Percentiles rank a stretch among this genome's conserved stretches.
Conservation (phyloP, 2,329 filamentous ascomycete species). For the Aspergillus vadensis region DNA sequence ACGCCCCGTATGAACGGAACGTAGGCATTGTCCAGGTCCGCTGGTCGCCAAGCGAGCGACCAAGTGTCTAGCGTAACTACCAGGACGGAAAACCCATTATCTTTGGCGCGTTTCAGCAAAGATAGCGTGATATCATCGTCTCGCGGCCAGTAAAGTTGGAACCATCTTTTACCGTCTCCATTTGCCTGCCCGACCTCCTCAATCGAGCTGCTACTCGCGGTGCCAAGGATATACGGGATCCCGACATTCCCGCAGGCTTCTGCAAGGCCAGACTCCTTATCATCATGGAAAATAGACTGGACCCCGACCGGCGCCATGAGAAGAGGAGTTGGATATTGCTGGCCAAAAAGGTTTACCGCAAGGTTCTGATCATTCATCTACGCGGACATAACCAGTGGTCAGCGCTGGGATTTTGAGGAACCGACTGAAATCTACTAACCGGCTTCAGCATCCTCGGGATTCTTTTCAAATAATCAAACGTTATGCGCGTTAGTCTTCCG, state of each 20-base stretch:
- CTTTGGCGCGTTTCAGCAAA: conserved; percentile 63
- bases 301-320: conserved; percentile 71
- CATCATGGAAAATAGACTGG: conserved; percentile 66
- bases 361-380: conserved; percentile 49
- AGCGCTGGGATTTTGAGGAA: not conserved
- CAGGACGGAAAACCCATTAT: conserved; percentile 63
- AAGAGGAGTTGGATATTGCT: conserved; percentile 54
- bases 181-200: conserved; percentile 66
- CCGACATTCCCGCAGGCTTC: conserved; percentile 61
- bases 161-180: conserved; percentile 65
- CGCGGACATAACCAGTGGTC: not conserved
- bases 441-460: conserved; percentile 54
- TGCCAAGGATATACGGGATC: conserved; percentile 69
- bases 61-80: conserved; percentile 75
- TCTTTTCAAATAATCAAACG: conserved; percentile 34
- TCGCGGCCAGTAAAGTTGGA: conserved; percentile 73
- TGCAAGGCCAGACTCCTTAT: conserved; percentile 66
- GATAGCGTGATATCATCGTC: conserved; percentile 67
- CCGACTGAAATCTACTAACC: conserved; percentile 17
- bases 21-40: conserved; percentile 62
- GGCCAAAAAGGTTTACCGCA: conserved; percentile 56
- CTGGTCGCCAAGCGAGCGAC: conserved; percentile 66
- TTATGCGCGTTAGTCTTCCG: conserved; percentile 1
- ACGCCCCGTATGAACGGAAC: conserved; percentile 59
- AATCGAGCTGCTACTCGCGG: conserved; percentile 64